Evolutionary conservation across 306 rosid species (phyloP).

Genomic region (Rosa persica): DNA sequence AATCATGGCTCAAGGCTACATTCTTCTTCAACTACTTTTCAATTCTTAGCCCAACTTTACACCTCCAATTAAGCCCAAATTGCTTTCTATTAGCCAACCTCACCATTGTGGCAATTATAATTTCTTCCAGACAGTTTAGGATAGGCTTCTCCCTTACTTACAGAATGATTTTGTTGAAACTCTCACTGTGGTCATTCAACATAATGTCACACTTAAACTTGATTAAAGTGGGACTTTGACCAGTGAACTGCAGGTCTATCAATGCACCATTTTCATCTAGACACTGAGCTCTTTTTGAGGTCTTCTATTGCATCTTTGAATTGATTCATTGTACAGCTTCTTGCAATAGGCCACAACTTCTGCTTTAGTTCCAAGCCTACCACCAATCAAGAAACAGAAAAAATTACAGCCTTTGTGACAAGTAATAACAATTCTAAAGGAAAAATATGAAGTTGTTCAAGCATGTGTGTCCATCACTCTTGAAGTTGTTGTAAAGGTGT

Average conservation of each 20-base stretch:
- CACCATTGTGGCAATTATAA: neutral
- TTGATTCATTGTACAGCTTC: too few species aligned
- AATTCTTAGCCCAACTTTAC: neutral
- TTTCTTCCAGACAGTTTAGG: neutral
- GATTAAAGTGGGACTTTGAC: neutral
- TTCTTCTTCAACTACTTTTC: neutral
- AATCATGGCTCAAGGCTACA: neutral
- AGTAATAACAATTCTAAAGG: too few species aligned
- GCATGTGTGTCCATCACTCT: neutral
- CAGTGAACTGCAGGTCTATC: neutral
- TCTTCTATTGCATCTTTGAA: neutral
- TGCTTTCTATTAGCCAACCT: neutral
- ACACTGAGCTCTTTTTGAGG: too few species aligned
- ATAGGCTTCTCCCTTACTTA: neutral
- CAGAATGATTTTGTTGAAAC: neutral
- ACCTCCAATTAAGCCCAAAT: neutral
- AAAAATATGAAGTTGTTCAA: neutral
- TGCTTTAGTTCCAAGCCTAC: too few species aligned
- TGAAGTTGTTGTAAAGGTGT: neutral
- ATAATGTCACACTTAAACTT: neutral
- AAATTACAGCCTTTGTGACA: too few species aligned
- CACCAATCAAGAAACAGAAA: too few species aligned
- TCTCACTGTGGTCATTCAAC: neutral
- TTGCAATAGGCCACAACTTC: too few species aligned
- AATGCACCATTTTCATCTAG: too few species aligned